These are phyloP conservation scores for Ochetophila trinervis DNA, from an alignment of 306 rosid genomes.

Conservation along the genomic window DNA sequence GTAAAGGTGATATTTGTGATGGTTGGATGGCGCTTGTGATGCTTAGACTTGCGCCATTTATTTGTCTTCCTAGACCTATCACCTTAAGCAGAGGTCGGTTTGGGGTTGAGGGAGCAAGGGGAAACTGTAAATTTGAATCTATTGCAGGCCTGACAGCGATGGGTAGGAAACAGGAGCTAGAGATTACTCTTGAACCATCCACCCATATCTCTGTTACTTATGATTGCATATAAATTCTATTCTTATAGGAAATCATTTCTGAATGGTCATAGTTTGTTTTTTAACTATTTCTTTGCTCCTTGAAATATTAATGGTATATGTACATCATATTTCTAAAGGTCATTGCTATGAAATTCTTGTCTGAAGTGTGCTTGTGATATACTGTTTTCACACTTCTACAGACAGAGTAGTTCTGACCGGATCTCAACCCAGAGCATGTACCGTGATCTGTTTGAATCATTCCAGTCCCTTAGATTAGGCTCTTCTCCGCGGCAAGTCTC, in stretches of 20 bases:
- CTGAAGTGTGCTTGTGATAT: conserved; percentile 1
- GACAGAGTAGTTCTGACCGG: conserved; percentile 38
- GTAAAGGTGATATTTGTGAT: background rate
- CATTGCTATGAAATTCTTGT: background rate
- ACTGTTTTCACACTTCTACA: conserved; percentile 27
- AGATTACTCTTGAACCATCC: no score
- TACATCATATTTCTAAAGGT: no score
- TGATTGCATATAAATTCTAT: background rate
- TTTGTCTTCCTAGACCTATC: no score
- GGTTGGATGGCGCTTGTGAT: background rate
- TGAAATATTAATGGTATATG: background rate
- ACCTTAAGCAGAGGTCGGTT: no score
- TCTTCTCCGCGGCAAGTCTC: conserved; percentile 48
- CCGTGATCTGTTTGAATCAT: conserved; percentile 57
- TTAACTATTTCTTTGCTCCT: background rate
- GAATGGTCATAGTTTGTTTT: conserved; percentile 19
- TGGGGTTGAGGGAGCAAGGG: no score
- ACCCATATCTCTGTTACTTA: no score
- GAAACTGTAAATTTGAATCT: no score
- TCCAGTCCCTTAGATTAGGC: conserved; percentile 46
- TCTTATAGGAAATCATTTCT: background rate
- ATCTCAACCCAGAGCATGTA: conserved; percentile 27
- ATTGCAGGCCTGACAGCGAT: no score
- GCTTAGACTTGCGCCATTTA: no score
- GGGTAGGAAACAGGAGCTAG: no score